Conservation (phyloP, 225 moss, liverwort and hornwort genomes). For the Bryum argenteum region DNA sequence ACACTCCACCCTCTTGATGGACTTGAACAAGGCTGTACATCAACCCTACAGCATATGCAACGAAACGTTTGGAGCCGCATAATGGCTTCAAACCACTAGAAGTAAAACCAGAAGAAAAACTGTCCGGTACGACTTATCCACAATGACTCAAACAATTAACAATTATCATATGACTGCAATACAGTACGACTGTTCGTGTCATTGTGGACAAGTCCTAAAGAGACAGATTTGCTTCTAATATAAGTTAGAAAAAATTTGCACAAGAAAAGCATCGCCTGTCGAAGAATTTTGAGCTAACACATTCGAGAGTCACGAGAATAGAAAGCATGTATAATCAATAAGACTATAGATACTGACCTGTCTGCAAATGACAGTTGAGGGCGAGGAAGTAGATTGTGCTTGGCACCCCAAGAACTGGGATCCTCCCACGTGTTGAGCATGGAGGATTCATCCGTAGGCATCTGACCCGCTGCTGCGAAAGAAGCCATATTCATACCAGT, state of each 20-base stretch:
- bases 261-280: neutral
- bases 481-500: constrained; percentile 18
- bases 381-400: constrained; percentile 45
- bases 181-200: too few species aligned
- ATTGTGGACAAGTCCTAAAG: too few species aligned
- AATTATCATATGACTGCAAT: too few species aligned
- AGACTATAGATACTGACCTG: constrained; percentile 37
- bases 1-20: neutral
- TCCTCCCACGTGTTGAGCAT: constrained; percentile 52
- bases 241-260: neutral
- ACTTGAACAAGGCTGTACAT: neutral
- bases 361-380: constrained; percentile 60
- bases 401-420: constrained; percentile 49
- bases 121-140: too few species aligned
- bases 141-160: too few species aligned
- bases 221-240: too few species aligned
- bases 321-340: neutral
- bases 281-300: neutral
- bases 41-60: neutral
- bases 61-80: neutral
- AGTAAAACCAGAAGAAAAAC: too few species aligned
- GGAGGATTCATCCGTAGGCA: constrained; percentile 30
- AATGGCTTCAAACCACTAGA: constrained; percentile 12
- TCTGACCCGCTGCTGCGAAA: constrained; percentile 30
- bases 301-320: constrained; percentile 3